Evolutionary conservation across 768 basidiomycete genomes (phyloP).

Genomic region (Hysterangium stoloniferum): DNA sequence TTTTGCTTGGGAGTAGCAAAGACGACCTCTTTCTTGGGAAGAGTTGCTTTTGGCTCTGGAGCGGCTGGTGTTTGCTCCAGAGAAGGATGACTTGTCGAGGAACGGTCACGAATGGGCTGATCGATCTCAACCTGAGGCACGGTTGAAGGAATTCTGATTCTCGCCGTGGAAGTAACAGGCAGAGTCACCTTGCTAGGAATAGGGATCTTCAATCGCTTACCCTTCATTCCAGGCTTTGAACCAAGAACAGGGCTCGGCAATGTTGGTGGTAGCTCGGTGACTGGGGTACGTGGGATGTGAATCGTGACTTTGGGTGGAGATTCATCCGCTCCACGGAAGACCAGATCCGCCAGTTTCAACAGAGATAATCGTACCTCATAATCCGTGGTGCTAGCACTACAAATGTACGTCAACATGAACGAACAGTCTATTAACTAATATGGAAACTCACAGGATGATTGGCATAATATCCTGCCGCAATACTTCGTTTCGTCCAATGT

Average conservation of each 20-base stretch:
- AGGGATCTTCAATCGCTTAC: slow-evolving; percentile 12
- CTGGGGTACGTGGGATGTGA: slow-evolving; percentile 70
- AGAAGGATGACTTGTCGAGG: slow-evolving; percentile 20
- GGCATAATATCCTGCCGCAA: slow-evolving; percentile 77
- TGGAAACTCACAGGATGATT: slow-evolving; percentile 60
- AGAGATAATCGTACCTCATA: slow-evolving; percentile 88
- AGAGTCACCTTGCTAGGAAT: slow-evolving; percentile 37
- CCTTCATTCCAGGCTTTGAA: slow-evolving; percentile 11
- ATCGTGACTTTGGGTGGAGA: slow-evolving; percentile 80
- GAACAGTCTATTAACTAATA: neutral
- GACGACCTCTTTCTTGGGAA: slow-evolving; percentile 26
- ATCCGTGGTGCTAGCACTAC: slow-evolving; percentile 68
- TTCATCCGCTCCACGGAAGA: slow-evolving; percentile 79
- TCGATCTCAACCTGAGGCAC: neutral
- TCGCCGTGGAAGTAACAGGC: slow-evolving; percentile 34
- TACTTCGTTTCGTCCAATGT: slow-evolving; percentile 72
- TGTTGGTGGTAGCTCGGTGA: slow-evolving; percentile 47
- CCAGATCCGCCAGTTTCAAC: slow-evolving; percentile 84
- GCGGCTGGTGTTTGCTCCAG: slow-evolving; percentile 19
- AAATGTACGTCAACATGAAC: neutral
- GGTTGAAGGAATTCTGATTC: slow-evolving; percentile 41
- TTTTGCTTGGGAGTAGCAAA: slow-evolving; percentile 19
- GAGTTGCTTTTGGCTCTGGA: slow-evolving; percentile 16
- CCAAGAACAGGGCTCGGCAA: slow-evolving; percentile 31
- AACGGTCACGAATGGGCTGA: slow-evolving; percentile 10